A percentile compares a stretch with the other conserved stretches of the same genome.
Evolutionary conservation across 768 basidiomycete species (phyloP).

Genomic region (Neoboletus subvelutipes): DNA sequence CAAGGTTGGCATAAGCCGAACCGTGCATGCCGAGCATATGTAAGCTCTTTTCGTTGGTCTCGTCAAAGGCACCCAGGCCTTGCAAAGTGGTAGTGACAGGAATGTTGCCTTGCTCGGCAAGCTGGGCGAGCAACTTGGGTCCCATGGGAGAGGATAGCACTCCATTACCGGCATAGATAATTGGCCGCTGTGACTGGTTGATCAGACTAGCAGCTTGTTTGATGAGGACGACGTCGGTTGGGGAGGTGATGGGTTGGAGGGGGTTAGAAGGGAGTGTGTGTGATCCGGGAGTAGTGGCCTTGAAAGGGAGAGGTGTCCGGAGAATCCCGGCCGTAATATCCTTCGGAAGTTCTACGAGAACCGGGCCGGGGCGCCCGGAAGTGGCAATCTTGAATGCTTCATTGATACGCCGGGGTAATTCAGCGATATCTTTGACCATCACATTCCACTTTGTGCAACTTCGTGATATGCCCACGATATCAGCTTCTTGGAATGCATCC

Average conservation of each 20-base stretch:
- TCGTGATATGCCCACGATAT: slow-evolving; percentile 93
- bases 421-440: slow-evolving; percentile 96
- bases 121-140: slow-evolving; percentile 74
- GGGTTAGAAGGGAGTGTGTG: slow-evolving; percentile 75
- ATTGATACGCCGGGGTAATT: slow-evolving; percentile 93
- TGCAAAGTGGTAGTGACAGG: slow-evolving; percentile 97
- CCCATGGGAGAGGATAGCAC: slow-evolving; percentile 80
- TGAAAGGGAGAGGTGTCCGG: slow-evolving; percentile 79
- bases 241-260: slow-evolving; percentile 53
- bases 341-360: slow-evolving; percentile 97
- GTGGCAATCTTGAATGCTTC: slow-evolving; percentile 99
- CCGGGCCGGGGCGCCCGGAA: slow-evolving; percentile 94
- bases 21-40: slow-evolving; percentile 99
- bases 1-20: slow-evolving; percentile 93
- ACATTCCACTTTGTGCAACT: slow-evolving; percentile 99
- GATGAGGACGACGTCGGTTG: slow-evolving; percentile 66
- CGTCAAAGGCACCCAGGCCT: slow-evolving; percentile 94
- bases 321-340: slow-evolving; percentile 95
- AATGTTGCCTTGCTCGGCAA: slow-evolving; percentile 85
- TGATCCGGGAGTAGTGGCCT: slow-evolving; percentile 81
- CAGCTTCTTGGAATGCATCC: slow-evolving; percentile 98
- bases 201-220: slow-evolving; percentile 86
- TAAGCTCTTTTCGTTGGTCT: slow-evolving; percentile 78
- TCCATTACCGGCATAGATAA: slow-evolving; percentile 93
- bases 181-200: slow-evolving; percentile 85